phyloP scores from a whole-genome alignment of 2,329 filamentous ascomycete genomes.

The Berkeleyomyces basicola region DNA sequence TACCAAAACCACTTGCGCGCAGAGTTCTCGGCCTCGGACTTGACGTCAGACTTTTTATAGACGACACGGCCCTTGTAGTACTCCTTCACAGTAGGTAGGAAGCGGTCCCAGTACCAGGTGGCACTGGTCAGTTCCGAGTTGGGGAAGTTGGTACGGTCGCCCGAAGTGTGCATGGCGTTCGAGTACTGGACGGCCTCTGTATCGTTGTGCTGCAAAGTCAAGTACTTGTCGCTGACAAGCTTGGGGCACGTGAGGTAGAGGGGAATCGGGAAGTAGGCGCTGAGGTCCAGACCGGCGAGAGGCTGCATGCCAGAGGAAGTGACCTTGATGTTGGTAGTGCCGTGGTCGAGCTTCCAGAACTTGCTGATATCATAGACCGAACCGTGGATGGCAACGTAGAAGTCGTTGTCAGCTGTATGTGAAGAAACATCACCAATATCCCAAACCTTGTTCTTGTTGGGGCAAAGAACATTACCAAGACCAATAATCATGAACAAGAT shows the following conservation, averaged over 20 bases:
- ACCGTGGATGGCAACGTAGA: slow-evolving; percentile 74
- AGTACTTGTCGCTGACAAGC: slow-evolving; percentile 43
- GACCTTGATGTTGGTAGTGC: slow-evolving; percentile 49
- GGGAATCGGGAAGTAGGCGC: slow-evolving; percentile 72
- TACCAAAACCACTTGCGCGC: slow-evolving; percentile 68
- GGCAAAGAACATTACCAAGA: slow-evolving; percentile 74
- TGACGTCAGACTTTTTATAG: slow-evolving; percentile 42
- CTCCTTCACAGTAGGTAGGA: slow-evolving; percentile 64
- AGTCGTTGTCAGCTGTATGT: slow-evolving; percentile 60
- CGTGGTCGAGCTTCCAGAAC: slow-evolving; percentile 76
- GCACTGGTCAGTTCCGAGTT: slow-evolving; percentile 41
- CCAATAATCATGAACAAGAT: slow-evolving; percentile 86
- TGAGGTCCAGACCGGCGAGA: slow-evolving; percentile 62
- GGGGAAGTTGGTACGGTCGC: slow-evolving; percentile 38
- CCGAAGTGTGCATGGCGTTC: slow-evolving; percentile 53
- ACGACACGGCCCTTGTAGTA: slow-evolving; percentile 83
- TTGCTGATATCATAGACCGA: slow-evolving; percentile 83
- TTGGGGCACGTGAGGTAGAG: slow-evolving; percentile 58
- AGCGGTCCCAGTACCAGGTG: slow-evolving; percentile 62
- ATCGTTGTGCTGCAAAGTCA: slow-evolving; percentile 46
- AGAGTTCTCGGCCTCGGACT: slow-evolving; percentile 46
- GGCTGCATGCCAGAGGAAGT: slow-evolving; percentile 51
- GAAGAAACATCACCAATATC: slow-evolving; percentile 47
- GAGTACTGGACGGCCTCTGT: slow-evolving; percentile 33
- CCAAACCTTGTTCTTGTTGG: slow-evolving; percentile 86